These are phyloP conservation scores for Suillus subalutaceus DNA, from an alignment of 768 basidiomycete genomes.

Conservation along the genomic window DNA sequence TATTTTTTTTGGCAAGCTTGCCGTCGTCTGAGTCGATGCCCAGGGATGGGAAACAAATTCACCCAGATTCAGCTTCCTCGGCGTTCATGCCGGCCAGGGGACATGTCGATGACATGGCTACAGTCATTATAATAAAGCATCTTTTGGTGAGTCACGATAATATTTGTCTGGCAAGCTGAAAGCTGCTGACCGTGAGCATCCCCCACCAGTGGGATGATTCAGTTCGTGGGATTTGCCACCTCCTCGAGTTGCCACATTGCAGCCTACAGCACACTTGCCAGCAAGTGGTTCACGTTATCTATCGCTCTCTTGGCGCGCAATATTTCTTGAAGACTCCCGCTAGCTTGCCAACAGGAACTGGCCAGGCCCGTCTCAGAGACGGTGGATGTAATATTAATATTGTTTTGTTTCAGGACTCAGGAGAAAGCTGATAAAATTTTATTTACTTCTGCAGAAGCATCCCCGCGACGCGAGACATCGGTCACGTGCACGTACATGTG, in stretches of 20 bases:
- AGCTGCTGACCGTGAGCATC: conserved; percentile 1
- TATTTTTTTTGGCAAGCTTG: conserved; percentile 1
- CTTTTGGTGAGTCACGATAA: conserved; percentile 8
- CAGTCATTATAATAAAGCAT: background rate
- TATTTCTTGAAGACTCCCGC: background rate
- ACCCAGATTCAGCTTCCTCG: conserved; percentile 2
- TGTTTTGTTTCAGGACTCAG: background rate
- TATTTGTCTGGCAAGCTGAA: background rate
- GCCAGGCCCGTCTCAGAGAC: background rate
- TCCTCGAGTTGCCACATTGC: background rate
- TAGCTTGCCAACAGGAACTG: background rate
- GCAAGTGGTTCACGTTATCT: conserved; percentile 3
- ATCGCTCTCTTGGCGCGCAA: background rate
- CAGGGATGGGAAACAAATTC: conserved; percentile 2
- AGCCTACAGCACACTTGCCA: conserved; percentile 9
- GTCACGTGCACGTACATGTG: conserved; percentile 15
- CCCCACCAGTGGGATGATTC: background rate
- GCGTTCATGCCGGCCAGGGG: background rate
- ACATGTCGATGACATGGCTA: background rate
- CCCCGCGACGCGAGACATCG: conserved; percentile 1
- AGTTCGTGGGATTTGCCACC: conserved; percentile 9
- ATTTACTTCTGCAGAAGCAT: conserved; percentile 14
- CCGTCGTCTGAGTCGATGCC: background rate
- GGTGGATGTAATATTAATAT: background rate
- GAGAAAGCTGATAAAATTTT: background rate